phyloP scores from a whole-genome alignment of 1,284 basidiomycete species.

The Ustilago esculenta region DNA sequence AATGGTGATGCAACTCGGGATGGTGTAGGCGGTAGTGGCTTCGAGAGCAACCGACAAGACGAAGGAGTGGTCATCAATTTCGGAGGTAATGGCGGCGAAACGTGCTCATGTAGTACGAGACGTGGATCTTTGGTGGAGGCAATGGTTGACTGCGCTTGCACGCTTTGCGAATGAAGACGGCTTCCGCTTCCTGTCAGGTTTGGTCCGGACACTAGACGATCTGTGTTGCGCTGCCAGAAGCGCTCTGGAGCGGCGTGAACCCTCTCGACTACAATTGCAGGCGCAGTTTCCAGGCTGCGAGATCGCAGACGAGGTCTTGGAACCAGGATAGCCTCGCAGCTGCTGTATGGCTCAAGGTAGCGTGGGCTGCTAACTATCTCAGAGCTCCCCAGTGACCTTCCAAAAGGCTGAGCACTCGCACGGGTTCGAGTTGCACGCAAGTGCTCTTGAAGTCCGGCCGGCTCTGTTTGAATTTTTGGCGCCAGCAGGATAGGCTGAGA shows the following conservation, averaged over 20 bases:
- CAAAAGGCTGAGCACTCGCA: no score
- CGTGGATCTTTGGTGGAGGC: constrained; percentile 7
- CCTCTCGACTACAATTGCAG: constrained; percentile 4
- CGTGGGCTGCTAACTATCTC: constrained; percentile 2
- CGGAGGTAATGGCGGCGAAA: constrained; percentile 24
- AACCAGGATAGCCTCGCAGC: constrained; percentile 28
- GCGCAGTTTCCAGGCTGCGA: constrained; percentile 9
- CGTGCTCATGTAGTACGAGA: constrained; percentile 15
- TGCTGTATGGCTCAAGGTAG: constrained; percentile 26
- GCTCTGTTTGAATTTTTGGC: background rate
- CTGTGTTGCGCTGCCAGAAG: constrained; percentile 6
- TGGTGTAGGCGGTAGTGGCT: constrained; percentile 12
- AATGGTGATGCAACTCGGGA: background rate
- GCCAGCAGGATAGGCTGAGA: constrained; percentile 2
- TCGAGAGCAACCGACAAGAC: background rate
- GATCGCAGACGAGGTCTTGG: constrained; percentile 30
- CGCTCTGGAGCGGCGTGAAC: constrained; percentile 25
- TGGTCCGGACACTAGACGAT: background rate
- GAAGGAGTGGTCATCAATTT: constrained; percentile 4
- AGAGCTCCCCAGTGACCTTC: constrained; percentile 4
- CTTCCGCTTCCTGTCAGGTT: background rate
- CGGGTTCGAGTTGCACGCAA: background rate
- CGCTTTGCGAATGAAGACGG: background rate
- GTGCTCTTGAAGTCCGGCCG: background rate
- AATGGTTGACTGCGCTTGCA: background rate